A percentile compares a stretch with the other conserved stretches of the same genome.
Conservation (phyloP, 2,329 filamentous ascomycete genomes). For the Beauveria asiatica region DNA sequence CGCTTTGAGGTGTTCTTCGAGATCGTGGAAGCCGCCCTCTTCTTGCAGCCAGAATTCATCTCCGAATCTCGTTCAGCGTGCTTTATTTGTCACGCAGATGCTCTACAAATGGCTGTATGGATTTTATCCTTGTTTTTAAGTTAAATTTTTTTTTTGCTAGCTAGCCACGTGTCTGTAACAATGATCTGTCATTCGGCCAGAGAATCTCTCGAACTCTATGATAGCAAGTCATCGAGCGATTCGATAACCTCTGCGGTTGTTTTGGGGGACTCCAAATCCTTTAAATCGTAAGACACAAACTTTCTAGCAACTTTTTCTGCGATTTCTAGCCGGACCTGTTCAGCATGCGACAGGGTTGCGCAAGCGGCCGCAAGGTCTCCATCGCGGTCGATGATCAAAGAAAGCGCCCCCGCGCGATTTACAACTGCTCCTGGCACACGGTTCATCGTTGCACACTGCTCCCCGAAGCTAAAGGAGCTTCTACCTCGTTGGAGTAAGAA, state of each 20-base stretch:
- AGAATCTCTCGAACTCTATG: not conserved
- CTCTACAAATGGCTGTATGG: not conserved
- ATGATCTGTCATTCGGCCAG: not conserved
- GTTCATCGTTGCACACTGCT: constrained; percentile 76
- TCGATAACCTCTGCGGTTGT: not conserved
- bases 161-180: not conserved
- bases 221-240: not conserved
- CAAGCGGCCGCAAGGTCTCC: constrained; percentile 71
- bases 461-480: constrained; percentile 76
- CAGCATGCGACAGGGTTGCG: constrained; percentile 53
- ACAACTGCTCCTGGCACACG: constrained; percentile 68
- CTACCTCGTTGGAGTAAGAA: constrained; percentile 62
- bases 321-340: constrained; percentile 56
- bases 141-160: not conserved
- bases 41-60: not conserved
- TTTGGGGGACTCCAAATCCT: not conserved
- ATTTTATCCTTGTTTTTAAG: not conserved
- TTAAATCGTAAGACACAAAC: constrained; percentile 37
- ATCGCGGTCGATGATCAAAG: constrained; percentile 57
- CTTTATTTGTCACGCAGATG: not conserved
- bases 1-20: no score
- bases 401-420: constrained; percentile 65
- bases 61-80: not conserved
- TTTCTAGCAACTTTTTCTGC: constrained; percentile 54
- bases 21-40: no score